Evolutionary conservation across 2,329 filamentous ascomycete species (phyloP).

Genomic region (Emmonsiellopsis sp.): DNA sequence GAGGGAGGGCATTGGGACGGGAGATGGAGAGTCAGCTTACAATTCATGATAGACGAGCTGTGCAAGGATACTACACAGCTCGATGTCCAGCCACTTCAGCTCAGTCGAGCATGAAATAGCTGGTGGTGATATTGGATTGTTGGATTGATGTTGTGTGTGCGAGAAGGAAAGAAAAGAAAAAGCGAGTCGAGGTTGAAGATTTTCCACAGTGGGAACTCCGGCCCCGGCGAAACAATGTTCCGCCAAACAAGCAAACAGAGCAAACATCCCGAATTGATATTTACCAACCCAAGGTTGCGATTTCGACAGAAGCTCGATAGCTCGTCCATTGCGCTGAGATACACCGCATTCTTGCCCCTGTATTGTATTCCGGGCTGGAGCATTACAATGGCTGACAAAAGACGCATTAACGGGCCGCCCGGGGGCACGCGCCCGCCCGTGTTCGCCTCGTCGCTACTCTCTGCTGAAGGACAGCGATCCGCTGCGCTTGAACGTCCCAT

Average conservation of each 20-base stretch:
- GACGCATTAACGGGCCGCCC: constrained; percentile 80
- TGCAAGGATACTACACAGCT: not conserved
- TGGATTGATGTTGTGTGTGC: not conserved
- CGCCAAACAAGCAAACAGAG: constrained; percentile 24
- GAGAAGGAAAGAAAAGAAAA: not conserved
- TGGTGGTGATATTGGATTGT: not conserved
- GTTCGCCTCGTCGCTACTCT: constrained; percentile 45
- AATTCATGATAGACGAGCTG: not conserved
- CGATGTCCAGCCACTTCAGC: not conserved
- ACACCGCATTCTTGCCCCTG: not conserved
- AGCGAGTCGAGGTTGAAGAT: constrained; percentile 10
- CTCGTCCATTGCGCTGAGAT: not conserved
- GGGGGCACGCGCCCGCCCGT: constrained; percentile 67
- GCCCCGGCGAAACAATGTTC: constrained; percentile 4
- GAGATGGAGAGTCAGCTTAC: not conserved
- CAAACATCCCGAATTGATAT: constrained; percentile 28
- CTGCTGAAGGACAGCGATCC: constrained; percentile 39
- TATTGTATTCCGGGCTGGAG: not conserved
- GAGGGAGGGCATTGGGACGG: too few species aligned
- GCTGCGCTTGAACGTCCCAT: constrained; percentile 40
- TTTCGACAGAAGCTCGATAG: not conserved
- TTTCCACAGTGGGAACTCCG: constrained; percentile 13
- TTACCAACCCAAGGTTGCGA: not conserved
- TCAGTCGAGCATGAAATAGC: not conserved
- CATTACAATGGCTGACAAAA: constrained; percentile 64